Evolutionary conservation across 345 rosid genomes (phyloP), one percentile per base, ranked within the genome.

Genomic region (Lagerstroemia speciosa): DNA sequence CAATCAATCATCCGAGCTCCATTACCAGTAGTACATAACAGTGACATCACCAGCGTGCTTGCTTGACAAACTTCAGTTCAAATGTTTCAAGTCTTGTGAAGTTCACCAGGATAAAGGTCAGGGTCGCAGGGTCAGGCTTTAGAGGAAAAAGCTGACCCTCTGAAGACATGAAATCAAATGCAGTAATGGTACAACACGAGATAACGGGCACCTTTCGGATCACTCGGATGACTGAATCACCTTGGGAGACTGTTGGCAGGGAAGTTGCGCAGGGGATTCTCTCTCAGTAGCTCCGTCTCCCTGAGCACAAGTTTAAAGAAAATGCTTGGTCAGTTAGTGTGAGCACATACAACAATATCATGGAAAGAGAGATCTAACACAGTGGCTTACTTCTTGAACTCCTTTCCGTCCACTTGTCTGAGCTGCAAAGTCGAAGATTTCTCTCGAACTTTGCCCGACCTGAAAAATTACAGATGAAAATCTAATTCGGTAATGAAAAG

Each of bases 251-350:
- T 82, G 77, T 67, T 82, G 26, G 72, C 66, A 48, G 97, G 96
- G 78, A 93, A 93, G 76, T 91, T 84, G 67, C 97, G 85, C 58
- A 91, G 73, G 2, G 97, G 98, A 66, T 89, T 86, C 78, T 86
- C 86, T 78, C 88, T 81, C 72, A 93, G 76, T 24, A 93, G 79
- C 75, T 86, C 93, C 19, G 92, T 85, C 75, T 87, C 96, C 81
- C 96, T 89, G 83, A 72, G 52, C 2, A 29, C 33, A 57, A 57
- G 34, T 27, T 58, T 9, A 3, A 27, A 29, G 27, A 27, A 3
- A 26, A 58, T 2, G 19, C 33, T 29, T 24, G 2, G 2, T 52
- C 58, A 1, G 9, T 26, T 14, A 3, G 5, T 26, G 62, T 4
- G 2, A 27, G 29, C 32, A 58, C 12, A 14, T 8, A 67, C 31